Conservation (phyloP, 2,329 filamentous ascomycete species). For the Colletotrichum sojae region DNA sequence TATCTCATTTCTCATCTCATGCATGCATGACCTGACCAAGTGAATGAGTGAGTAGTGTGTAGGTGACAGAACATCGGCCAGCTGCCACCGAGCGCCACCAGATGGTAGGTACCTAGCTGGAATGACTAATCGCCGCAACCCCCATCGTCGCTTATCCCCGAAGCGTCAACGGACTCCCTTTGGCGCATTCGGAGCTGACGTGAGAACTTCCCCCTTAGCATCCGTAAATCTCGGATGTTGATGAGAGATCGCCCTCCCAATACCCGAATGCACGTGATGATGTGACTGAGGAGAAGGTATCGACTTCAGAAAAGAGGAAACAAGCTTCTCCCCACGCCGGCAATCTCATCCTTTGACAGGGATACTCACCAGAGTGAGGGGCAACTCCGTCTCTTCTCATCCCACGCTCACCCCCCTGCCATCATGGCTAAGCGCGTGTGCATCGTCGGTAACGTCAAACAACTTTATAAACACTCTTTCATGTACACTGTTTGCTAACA, state of each 20-base stretch:
- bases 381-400: constrained; percentile 4
- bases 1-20: no score
- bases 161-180: not conserved
- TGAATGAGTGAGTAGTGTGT: no score
- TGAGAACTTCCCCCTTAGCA: constrained; percentile 24
- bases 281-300: not conserved
- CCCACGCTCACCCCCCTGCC: constrained; percentile 19
- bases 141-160: constrained; percentile 24
- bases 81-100: constrained; percentile 2
- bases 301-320: not conserved
- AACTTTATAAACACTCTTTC: not conserved
- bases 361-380: constrained; percentile 26
- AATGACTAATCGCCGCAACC: constrained; percentile 9
- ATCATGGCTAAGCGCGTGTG: constrained; percentile 58
- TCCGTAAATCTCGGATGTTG: not conserved
- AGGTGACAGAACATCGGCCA: no score
- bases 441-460: constrained; percentile 52
- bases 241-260: not conserved
- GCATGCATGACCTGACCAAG: no score
- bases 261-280: not conserved
- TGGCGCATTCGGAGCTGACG: constrained; percentile 22
- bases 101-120: not conserved
- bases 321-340: not conserved
- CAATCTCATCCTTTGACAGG: constrained; percentile 3
- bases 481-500: not conserved